Evolutionary conservation across 495 filamentous ascomycete genomes (phyloP), one percentile per base, ranked within the genome.

Genomic region (Neurospora sublineolata): DNA sequence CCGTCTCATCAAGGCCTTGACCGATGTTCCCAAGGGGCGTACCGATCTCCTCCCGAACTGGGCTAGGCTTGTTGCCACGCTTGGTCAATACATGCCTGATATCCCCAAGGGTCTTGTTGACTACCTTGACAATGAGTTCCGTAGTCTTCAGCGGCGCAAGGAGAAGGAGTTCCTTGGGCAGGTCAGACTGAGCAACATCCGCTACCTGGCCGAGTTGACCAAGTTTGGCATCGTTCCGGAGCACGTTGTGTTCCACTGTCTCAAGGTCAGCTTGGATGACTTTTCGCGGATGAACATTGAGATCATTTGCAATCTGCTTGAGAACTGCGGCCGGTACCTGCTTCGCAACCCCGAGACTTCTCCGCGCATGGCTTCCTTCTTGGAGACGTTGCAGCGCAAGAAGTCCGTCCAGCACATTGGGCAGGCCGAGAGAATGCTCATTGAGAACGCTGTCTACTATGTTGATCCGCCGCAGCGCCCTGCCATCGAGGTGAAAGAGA

Each of bases 261-360:
- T 99, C 73, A 98, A 97, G 79, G 94, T 99, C 75, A 95, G 95
- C 72, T 83, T 98, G 7, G 96, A 99, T 76, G 95, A 99, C 73
- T 98, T 99, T 75, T 97, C 97, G 10, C 88, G 94, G 74, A 96
- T 97, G 89, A 98, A 98, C 76, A 96, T 99, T 72, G 96, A 99
- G 79, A 97, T 99, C 75, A 97, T 98, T 74, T 94, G 94, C 75
- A 94, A 96, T 75, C 84, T 97, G n/a, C 85, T 99, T 9, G 95
- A 99, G 82, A 98, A 97, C 76, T 99, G 96, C 76, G 95, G 95
- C 39, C 90, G 94, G 8, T 99, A 97, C 82, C 83, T 99, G 52
- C 86, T 98, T 68, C 93, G 96, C 38, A 97, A 96, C 76, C 92
- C 94, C 0, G 94, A 98, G 74, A 97, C 96, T 0, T 91, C 92